Percentiles rank a stretch among this genome's conserved stretches.
phyloP scores from a whole-genome alignment of 441 rosid species.

The Isatis lusitanica region DNA sequence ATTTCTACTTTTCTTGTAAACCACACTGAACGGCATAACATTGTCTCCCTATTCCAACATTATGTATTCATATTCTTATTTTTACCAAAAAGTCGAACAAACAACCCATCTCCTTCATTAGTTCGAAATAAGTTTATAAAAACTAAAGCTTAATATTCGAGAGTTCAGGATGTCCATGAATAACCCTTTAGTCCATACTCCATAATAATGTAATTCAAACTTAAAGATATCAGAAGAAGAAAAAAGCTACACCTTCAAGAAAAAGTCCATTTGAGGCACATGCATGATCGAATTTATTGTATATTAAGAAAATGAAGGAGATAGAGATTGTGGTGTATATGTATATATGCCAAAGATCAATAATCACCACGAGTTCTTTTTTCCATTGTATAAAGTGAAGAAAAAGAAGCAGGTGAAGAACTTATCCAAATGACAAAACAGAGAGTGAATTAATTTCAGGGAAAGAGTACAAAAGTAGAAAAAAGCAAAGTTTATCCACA shows the following conservation, averaged over 20 bases:
- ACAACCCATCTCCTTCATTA: constrained; percentile 18
- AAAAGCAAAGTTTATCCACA: constrained; percentile 40
- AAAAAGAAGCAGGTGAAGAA: constrained; percentile 17
- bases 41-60: constrained; percentile 25
- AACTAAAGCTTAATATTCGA: constrained; percentile 16
- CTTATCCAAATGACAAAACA: constrained; percentile 34
- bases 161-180: constrained; percentile 18
- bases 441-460: not conserved
- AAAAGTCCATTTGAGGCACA: constrained; percentile 22
- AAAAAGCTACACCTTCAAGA: constrained; percentile 18
- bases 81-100: constrained; percentile 5
- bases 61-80: not conserved
- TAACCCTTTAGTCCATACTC: constrained; percentile 31
- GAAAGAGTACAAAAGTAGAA: constrained; percentile 31
- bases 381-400: constrained; percentile 1
- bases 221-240: not conserved
- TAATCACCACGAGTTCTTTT: not conserved
- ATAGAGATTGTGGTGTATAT: constrained; percentile 7
- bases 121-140: not conserved
- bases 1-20: not conserved
- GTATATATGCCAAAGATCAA: constrained; percentile 8
- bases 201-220: constrained; percentile 6
- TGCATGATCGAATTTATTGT: not conserved
- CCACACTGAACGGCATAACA: constrained; percentile 12
- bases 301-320: constrained; percentile 1